Conservation (phyloP, 2,329 filamentous ascomycete genomes). For the Knufia petricola region DNA sequence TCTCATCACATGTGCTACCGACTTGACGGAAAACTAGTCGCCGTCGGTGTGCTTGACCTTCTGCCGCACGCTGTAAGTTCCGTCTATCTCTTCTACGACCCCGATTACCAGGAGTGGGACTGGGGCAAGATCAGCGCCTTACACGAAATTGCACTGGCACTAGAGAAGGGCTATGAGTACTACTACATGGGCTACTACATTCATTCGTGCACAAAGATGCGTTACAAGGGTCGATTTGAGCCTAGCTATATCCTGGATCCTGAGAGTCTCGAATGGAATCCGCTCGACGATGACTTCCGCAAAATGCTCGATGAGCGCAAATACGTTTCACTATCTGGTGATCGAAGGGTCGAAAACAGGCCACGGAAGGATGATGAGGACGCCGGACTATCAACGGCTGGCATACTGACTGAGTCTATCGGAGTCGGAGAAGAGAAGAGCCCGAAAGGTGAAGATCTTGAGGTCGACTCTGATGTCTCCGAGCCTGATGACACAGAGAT, state of each 20-base stretch:
- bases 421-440: slow-evolving; percentile 12
- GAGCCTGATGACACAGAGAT: slow-evolving; percentile 31
- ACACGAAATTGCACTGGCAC: slow-evolving; percentile 47
- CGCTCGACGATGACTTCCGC: slow-evolving; percentile 33
- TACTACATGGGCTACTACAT: slow-evolving; percentile 64
- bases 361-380: neutral
- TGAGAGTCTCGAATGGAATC: slow-evolving; percentile 37
- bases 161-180: slow-evolving; percentile 47
- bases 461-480: slow-evolving; percentile 20
- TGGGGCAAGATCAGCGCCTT: slow-evolving; percentile 56
- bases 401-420: neutral
- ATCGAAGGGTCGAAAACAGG: slow-evolving; percentile 21
- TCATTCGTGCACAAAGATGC: slow-evolving; percentile 45
- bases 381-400: neutral
- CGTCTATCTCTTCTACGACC: slow-evolving; percentile 49
- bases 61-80: slow-evolving; percentile 40
- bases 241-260: slow-evolving; percentile 43
- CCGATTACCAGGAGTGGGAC: slow-evolving; percentile 50
- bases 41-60: slow-evolving; percentile 40
- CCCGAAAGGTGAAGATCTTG: slow-evolving; percentile 21
- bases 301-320: slow-evolving; percentile 33
- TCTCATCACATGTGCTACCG: slow-evolving; percentile 45
- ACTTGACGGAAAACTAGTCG: slow-evolving; percentile 39
- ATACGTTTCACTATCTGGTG: slow-evolving; percentile 38
- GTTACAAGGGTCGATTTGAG: slow-evolving; percentile 39